Evolutionary conservation across 495 filamentous ascomycete species (phyloP).

Genomic region (Penicillium simplicissimum): DNA sequence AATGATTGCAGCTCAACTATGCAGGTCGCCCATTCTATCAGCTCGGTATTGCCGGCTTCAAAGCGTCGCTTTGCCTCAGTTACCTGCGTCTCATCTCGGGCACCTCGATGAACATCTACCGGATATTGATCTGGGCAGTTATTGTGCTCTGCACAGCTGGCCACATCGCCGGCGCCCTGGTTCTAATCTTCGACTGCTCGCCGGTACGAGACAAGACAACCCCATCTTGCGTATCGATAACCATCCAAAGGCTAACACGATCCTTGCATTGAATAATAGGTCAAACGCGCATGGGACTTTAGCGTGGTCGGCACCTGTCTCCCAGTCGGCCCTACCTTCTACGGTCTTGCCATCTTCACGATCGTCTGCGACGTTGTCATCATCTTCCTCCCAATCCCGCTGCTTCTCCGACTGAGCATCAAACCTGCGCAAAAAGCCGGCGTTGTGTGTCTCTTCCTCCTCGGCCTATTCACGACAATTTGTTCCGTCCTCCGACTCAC

Average conservation of each 20-base stretch:
- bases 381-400: slow-evolving; percentile 54
- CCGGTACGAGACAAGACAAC: slow-evolving; percentile 37
- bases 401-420: slow-evolving; percentile 54
- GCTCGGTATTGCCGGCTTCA: slow-evolving; percentile 59
- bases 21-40: slow-evolving; percentile 61
- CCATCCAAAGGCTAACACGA: neutral
- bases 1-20: slow-evolving; percentile 45
- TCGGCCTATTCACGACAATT: slow-evolving; percentile 59
- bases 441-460: slow-evolving; percentile 54
- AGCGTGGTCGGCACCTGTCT: slow-evolving; percentile 46
- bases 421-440: slow-evolving; percentile 51
- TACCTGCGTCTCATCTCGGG: slow-evolving; percentile 55
- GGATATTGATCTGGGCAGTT: slow-evolving; percentile 48
- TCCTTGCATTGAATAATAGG: slow-evolving; percentile 22
- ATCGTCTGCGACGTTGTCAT: slow-evolving; percentile 56
- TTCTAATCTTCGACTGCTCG: slow-evolving; percentile 54
- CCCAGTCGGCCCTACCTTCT: slow-evolving; percentile 52
- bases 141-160: slow-evolving; percentile 43
- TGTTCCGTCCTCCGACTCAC: slow-evolving; percentile 57
- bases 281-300: slow-evolving; percentile 50
- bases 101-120: slow-evolving; percentile 48
- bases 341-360: slow-evolving; percentile 52
- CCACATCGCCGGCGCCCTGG: slow-evolving; percentile 51
- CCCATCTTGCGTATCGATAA: neutral
- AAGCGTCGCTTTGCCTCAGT: slow-evolving; percentile 57